Base-by-base conservation (phyloP, 176 grass and related monocot species). In the Lolium multiflorum region DNA sequence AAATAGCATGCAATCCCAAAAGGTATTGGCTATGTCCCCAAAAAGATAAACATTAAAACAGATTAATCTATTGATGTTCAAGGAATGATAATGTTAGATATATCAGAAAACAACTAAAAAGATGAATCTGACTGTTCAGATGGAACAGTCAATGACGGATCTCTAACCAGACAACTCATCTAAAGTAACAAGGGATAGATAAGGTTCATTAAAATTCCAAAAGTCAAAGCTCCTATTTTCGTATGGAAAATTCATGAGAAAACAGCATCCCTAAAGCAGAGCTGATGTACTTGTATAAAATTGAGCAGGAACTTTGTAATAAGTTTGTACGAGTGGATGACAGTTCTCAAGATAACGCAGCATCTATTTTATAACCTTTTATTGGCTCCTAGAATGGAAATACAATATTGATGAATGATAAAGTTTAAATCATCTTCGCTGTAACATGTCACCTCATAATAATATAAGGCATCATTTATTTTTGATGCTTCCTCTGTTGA, bases 401-500 rank as follows among this genome's bases (percentile, higher is more conserved):
- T 83, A 35, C 7, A 54, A 70, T 52, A 66, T n/a, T 70, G 18
- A 71, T 87, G 65, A 41, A 58, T 63, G 28, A 58, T 60, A 78
- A 80, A 84, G 47, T 74, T 74, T 31, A 76, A 67, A 89, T 68
- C 54, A 35, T 66, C 24, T 50, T 60, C 62, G 74, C 18, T 82
- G 81, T 78, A 79, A 93, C 38, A 70, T 38, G 18, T 87, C 69
- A 97, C 97, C 97, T 97, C 97, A 71, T 94, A 99, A 78, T 82
- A 91, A 83, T 97, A 99, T 59, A 97, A 83, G 18, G 82, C 94
- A 16, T 99, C 94, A 6, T 80, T 97, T 74, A 99, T 99, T 74
- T 77, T 87, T 74, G 94, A 93, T 78, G 90, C 92, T 88, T 92
- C 90, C 85, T 97, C 97, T 74, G 80, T 94, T 46, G 92, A 94